Evolutionary conservation across 1,284 basidiomycete species (phyloP), one percentile per base, ranked within the genome.

Genomic region (Ceratobasidium theobromae): DNA sequence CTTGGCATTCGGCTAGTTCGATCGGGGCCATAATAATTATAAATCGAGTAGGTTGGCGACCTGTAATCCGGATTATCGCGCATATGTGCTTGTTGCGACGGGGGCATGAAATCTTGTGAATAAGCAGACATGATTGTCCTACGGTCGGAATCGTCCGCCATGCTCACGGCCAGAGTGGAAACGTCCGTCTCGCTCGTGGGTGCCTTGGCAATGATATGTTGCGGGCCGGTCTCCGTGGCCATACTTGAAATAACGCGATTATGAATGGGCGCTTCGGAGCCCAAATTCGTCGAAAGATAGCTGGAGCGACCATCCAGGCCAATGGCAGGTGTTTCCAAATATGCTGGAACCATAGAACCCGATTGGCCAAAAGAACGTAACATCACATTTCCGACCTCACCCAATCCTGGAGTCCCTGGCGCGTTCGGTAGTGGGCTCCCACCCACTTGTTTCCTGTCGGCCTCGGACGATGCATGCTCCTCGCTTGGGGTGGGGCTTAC

Each of bases 21-120:
- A 27, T 64, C 48, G 8, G 60, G 48, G 14, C 60, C 60, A 25
- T 64, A 64, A 27, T 53, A 64, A 18, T 64, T 64, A 32, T 64
- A 64, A 27, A 64, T 64, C 38, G 60, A 64, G 38, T 64, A 64
- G 23, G 60, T 64, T 25, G 60, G 60, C 48, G 60, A 64, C 49
- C 48, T 51, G 49, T 64, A 64, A 40, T 64, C 49, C 23, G 60
- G 48, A 28, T 64, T 64, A 35, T 64, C 48, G 35, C 25, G 60
- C 48, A 64, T 52, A 33, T 64, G 60, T 25, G 49, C 60, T 38
- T 53, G 48, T n/a, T 64, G 60, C n/a, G 60, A 64, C 35, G 53
- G 25, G 23, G 60, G 49, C 30, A 43, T 27, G 35, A 48, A 64
- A 27, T 64, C 60, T 27, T 64, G 60, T 27, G 60, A 64, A 64